These are phyloP conservation scores for Solanum hybrid DNA, from an alignment of 305 asterid species.

Conservation along the genomic window DNA sequence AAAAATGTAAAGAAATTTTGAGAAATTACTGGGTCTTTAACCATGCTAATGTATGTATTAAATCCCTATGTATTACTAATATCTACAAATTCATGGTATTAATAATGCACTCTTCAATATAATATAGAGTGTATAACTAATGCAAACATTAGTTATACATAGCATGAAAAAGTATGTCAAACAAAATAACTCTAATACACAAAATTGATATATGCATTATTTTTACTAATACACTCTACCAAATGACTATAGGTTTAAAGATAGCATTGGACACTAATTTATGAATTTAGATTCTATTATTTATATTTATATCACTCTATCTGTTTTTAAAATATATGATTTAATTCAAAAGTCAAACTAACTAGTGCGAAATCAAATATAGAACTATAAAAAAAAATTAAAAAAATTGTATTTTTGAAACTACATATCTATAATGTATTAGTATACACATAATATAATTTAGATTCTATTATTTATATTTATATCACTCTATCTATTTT, in stretches of 20 bases:
- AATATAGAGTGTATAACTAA: background rate
- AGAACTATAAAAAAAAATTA: background rate
- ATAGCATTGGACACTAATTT: too few relatives aligned
- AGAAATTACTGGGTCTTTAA: background rate
- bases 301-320: background rate
- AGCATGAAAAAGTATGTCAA: background rate
- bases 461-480: background rate
- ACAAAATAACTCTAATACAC: too few relatives aligned
- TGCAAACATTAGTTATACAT: background rate
- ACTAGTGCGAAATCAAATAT: too few relatives aligned
- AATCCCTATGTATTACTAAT: background rate
- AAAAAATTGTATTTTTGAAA: background rate
- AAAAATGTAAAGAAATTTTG: background rate
- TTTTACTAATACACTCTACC: too few relatives aligned
- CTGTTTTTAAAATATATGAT: too few relatives aligned
- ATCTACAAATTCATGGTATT: background rate
- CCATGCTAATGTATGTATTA: background rate
- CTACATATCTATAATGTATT: background rate
- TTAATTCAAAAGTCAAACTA: background rate
- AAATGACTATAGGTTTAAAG: too few relatives aligned
- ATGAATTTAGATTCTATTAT: background rate
- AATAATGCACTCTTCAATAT: background rate
- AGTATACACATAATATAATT: background rate
- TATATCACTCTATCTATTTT: background rate
- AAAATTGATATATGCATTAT: too few relatives aligned